Conservation (phyloP, 2,329 filamentous ascomycete species). For the Aspergillus tanneri region DNA sequence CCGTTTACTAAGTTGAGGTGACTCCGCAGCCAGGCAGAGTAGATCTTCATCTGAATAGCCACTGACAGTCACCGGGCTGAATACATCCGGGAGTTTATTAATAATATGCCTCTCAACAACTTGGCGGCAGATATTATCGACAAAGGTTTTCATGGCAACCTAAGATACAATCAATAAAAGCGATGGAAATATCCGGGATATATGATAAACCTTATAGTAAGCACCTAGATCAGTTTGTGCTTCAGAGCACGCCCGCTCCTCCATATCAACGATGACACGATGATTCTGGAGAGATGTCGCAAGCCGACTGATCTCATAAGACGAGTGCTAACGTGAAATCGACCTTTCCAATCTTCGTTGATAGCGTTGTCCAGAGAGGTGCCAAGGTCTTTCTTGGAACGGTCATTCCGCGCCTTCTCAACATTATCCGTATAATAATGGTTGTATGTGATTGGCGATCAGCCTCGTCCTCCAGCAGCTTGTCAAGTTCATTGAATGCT, state of each 20-base stretch:
- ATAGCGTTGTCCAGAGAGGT: conserved; percentile 9
- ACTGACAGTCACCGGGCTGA: conserved; percentile 7
- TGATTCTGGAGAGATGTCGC: conserved; percentile 11
- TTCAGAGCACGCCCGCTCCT: conserved; percentile 22
- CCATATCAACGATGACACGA: conserved; percentile 21
- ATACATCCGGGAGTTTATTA: conserved; percentile 9
- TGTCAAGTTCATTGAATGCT: conserved; percentile 13
- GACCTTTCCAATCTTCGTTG: conserved; percentile 11
- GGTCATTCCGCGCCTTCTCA: conserved; percentile 22
- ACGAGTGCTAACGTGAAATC: conserved; percentile 8
- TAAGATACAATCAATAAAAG: conserved; percentile 6
- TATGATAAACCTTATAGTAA: conserved; percentile 27
- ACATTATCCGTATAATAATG: conserved; percentile 36
- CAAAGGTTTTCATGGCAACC: conserved; percentile 28
- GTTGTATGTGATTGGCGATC: conserved; percentile 33
- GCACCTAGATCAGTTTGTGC: conserved; percentile 21
- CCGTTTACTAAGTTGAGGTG: neutral
- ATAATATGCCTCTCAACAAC: conserved; percentile 27
- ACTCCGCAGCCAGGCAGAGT: conserved; percentile 8
- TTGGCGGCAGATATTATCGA: conserved; percentile 29
- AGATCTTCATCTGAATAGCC: conserved; percentile 4
- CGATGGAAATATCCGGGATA: neutral
- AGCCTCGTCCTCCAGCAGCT: conserved; percentile 19
- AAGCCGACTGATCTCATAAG: conserved; percentile 4
- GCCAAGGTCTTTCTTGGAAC: conserved; percentile 2